Conservation (phyloP, 495 filamentous ascomycete genomes). For the Penicillium coprophilum region DNA sequence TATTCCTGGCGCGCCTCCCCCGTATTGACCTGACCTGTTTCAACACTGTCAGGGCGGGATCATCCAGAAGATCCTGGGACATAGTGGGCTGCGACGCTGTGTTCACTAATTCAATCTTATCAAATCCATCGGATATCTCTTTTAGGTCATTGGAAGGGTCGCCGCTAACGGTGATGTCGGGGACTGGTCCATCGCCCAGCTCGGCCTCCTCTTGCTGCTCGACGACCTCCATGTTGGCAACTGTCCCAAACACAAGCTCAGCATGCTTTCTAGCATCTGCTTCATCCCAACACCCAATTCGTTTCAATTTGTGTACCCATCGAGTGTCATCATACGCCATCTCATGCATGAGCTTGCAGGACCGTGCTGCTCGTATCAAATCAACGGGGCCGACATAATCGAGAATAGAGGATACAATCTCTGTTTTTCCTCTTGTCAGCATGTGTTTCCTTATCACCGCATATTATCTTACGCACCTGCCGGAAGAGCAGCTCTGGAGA, state of each 20-base stretch:
- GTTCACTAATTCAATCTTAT: constrained; percentile 56
- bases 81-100: constrained; percentile 19
- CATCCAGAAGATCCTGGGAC: constrained; percentile 22
- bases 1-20: constrained; percentile 88
- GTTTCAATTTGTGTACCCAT: constrained; percentile 82
- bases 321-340: constrained; percentile 99
- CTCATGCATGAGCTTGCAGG: constrained; percentile 85
- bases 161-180: constrained; percentile 16
- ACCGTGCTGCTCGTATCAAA: constrained; percentile 80
- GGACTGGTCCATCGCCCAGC: constrained; percentile 17
- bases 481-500: constrained; percentile 71
- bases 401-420: constrained; percentile 85
- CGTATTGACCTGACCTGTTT: constrained; percentile 72
- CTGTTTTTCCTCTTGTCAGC: constrained; percentile 42
- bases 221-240: constrained; percentile 58
- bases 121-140: constrained; percentile 62
- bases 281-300: constrained; percentile 93
- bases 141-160: constrained; percentile 22
- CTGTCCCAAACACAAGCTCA: constrained; percentile 69
- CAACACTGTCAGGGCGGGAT: constrained; percentile 63
- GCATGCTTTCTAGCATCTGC: constrained; percentile 74
- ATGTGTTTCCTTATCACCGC: background rate
- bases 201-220: constrained; percentile 49
- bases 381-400: constrained; percentile 85
- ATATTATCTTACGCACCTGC: constrained; percentile 57